Base-by-base conservation (phyloP, 2,329 filamentous ascomycete genomes). In the Salinomyces thailandicus region DNA sequence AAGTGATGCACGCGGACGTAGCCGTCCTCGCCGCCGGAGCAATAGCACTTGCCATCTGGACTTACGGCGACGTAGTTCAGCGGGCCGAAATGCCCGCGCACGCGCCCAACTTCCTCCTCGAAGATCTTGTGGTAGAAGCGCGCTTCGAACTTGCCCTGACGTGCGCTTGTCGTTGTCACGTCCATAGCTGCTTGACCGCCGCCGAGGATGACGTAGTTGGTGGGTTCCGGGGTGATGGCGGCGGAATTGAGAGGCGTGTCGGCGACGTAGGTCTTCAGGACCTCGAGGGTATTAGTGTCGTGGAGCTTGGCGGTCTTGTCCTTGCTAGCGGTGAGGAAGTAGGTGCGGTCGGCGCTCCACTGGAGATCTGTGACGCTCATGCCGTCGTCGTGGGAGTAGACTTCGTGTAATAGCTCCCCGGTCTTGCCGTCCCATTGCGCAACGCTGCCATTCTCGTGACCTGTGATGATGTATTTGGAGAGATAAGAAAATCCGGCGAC, bases 61-160 rank as follows among this genome's bases (percentile, higher is more conserved):
- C 94, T 85, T 40, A 85, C 85, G 33, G 91, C 87, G 52, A 98
- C 85, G 45, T 91, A 95, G 73, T 98, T 95, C 45, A 95, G 72
- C 49, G 83, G 91, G 60, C 91, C 91, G 66, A 98, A 98, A 66
- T 98, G 91, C 46, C 91, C 91, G 60, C 86, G 77, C 48, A 98
- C 91, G 71, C 91, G 81, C 52, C 91, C 91, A 57, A 96, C 89
- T 71, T 98, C 91, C 65, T 98, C 89, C 67, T 94, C 86, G 62
- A 98, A 96, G 62, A 98, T 81, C 75, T 93, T 96, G 79, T 98
- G 91, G 74, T 95, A 98, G 75, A 98, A 98, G 49, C 91, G 80
- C 30, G 91, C 91, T 67, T 98, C 91, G 71, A 98, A 98, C 69
- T 96, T 96, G 68, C 91, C 91, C 72, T 98, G 91, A 50, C 91